Percentiles rank a stretch among this genome's conserved stretches.
These are phyloP conservation scores for Aspergillus sp. DNA, from an alignment of 2,329 filamentous ascomycete species.

Conservation along the genomic window DNA sequence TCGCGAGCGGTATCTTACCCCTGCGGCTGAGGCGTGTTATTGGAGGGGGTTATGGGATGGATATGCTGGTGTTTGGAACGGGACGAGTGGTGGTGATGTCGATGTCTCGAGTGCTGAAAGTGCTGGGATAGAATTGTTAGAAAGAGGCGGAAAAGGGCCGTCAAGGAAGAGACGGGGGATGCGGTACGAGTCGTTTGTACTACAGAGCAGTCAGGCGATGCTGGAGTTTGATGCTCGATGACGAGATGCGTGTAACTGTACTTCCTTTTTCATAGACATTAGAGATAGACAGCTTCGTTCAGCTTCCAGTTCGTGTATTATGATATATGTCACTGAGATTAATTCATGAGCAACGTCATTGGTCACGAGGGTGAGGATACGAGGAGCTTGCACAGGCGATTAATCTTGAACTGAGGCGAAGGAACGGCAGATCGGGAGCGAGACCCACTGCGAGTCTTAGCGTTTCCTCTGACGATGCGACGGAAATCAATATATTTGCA, in stretches of 20 bases:
- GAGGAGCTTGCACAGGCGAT: too few species aligned
- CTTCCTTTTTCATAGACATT: background rate
- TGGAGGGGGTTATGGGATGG: slow-evolving; percentile 51
- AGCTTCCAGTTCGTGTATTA: too few species aligned
- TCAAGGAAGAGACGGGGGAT: slow-evolving; percentile 22
- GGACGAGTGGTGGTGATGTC: slow-evolving; percentile 16
- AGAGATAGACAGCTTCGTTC: background rate
- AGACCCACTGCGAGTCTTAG: too few species aligned
- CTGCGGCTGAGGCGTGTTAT: slow-evolving; percentile 56
- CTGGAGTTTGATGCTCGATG: slow-evolving; percentile 21
- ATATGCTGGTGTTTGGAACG: slow-evolving; percentile 31
- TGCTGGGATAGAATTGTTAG: background rate
- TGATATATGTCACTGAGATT: too few species aligned
- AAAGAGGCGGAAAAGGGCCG: too few species aligned
- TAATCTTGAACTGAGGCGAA: too few species aligned
- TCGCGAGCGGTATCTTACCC: slow-evolving; percentile 55
- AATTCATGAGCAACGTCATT: background rate
- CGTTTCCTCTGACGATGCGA: too few species aligned
- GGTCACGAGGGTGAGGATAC: background rate
- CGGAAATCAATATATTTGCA: too few species aligned
- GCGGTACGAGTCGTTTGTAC: slow-evolving; percentile 37
- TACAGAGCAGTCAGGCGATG: slow-evolving; percentile 33
- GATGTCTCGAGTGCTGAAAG: background rate
- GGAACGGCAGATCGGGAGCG: too few species aligned
- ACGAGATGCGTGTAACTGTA: background rate